These are phyloP conservation scores for Coemansia sp. DNA, from an alignment of 192 early-diverging fungal genomes.

Conservation along the genomic window DNA sequence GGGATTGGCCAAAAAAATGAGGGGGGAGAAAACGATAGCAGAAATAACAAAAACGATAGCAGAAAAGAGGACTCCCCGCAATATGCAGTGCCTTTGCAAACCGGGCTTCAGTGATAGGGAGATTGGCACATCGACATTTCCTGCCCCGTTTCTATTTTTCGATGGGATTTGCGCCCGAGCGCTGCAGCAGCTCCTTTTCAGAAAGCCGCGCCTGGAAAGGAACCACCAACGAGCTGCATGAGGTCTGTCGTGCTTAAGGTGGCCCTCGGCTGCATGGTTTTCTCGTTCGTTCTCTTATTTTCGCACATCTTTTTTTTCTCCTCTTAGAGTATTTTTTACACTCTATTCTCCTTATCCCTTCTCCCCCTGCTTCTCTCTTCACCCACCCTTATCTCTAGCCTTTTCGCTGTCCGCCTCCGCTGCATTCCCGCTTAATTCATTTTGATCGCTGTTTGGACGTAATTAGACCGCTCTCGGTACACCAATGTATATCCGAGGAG, in stretches of 20 bases:
- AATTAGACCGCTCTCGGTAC: neutral
- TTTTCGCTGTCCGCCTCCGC: conserved; percentile 4
- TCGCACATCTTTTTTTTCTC: neutral
- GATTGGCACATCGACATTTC: neutral
- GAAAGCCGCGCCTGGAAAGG: conserved; percentile 1
- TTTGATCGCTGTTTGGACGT: neutral
- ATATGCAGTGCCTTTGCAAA: neutral
- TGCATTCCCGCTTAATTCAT: neutral
- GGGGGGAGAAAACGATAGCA: too few species aligned
- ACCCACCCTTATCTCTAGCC: neutral
- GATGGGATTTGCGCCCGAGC: conserved; percentile 2
- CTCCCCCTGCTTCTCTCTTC: neutral
- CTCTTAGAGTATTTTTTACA: conserved; percentile 4
- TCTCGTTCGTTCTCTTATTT: neutral
- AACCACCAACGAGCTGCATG: neutral
- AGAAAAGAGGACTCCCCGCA: too few species aligned
- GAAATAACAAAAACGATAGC: too few species aligned
- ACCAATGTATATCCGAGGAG: conserved; percentile 32
- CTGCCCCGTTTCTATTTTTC: conserved; percentile 6
- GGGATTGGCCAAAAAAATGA: too few species aligned
- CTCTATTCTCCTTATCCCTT: neutral
- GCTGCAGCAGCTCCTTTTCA: neutral
- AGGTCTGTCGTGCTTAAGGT: neutral
- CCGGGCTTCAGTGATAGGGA: neutral
- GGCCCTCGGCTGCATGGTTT: neutral